Conservation (phyloP, 106 monocot species). For the Narthecium ossifragum region DNA sequence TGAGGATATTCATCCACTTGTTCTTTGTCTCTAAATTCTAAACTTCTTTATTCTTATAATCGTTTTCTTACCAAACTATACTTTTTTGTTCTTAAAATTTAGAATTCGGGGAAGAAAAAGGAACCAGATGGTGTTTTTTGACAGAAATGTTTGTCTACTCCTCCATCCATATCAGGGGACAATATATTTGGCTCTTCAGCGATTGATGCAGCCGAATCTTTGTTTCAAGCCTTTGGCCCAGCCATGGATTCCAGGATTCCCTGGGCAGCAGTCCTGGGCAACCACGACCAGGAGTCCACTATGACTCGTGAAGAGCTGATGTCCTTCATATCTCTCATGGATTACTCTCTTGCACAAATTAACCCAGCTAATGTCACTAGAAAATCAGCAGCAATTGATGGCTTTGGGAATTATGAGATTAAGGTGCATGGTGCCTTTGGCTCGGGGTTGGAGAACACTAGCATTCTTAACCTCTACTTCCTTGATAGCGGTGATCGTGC, state of each 20-base stretch:
- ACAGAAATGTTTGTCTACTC: background rate
- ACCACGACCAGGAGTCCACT: constrained; percentile 94
- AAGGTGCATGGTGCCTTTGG: constrained; percentile 58
- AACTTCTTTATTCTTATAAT: too few relatives aligned
- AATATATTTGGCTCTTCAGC: constrained; percentile 80
- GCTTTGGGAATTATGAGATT: constrained; percentile 83
- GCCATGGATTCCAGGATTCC: constrained; percentile 46
- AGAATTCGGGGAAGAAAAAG: background rate
- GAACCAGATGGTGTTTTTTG: background rate
- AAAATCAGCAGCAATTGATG: constrained; percentile 28
- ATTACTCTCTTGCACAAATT: constrained; percentile 70
- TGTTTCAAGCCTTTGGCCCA: constrained; percentile 60
- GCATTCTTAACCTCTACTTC: constrained; percentile 75
- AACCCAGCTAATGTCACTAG: constrained; percentile 27
- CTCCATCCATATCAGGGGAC: constrained; percentile 44
- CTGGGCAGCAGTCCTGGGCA: constrained; percentile 86
- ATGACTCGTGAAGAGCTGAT: constrained; percentile 78
- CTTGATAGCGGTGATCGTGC: constrained; percentile 78
- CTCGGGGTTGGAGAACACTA: constrained; percentile 52
- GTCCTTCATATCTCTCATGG: constrained; percentile 83
- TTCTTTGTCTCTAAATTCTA: too few relatives aligned
- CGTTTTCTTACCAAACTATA: background rate
- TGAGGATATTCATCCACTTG: too few relatives aligned
- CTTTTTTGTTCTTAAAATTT: background rate
- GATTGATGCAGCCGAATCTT: constrained; percentile 79